These are phyloP conservation scores for Venturia effusa DNA, from an alignment of 2,329 filamentous ascomycete species.

Conservation along the genomic window DNA sequence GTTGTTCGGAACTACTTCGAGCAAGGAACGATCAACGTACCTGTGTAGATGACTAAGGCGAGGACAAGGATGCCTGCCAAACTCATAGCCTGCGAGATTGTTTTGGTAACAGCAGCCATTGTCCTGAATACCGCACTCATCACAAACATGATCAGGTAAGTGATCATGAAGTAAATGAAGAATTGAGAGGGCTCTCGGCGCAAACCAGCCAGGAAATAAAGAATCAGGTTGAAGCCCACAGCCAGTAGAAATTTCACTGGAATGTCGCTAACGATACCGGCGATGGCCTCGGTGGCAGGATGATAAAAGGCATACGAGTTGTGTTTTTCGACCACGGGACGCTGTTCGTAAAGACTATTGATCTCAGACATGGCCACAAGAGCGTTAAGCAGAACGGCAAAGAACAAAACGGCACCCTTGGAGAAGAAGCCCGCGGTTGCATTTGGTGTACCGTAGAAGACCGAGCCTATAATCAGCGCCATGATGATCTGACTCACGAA, in stretches of 20 bases:
- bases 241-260: slow-evolving; percentile 49
- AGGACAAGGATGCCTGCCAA: slow-evolving; percentile 31
- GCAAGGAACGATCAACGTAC: neutral
- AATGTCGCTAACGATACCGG: slow-evolving; percentile 46
- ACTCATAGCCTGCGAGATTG: slow-evolving; percentile 27
- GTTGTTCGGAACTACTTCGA: neutral
- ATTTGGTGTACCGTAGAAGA: slow-evolving; percentile 60
- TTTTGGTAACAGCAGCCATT: slow-evolving; percentile 14
- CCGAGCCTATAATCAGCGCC: slow-evolving; percentile 67
- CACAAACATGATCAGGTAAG: slow-evolving; percentile 43
- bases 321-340: slow-evolving; percentile 74
- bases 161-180: slow-evolving; percentile 51
- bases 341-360: slow-evolving; percentile 61
- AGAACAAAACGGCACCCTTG: slow-evolving; percentile 71
- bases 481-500: slow-evolving; percentile 48
- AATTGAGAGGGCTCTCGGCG: slow-evolving; percentile 48
- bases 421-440: slow-evolving; percentile 62
- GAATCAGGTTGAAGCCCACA: slow-evolving; percentile 46
- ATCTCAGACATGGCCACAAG: slow-evolving; percentile 77
- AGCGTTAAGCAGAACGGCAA: slow-evolving; percentile 70
- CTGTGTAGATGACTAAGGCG: slow-evolving; percentile 25
- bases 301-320: slow-evolving; percentile 31
- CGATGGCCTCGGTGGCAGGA: slow-evolving; percentile 35
- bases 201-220: slow-evolving; percentile 52
- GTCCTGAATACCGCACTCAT: slow-evolving; percentile 31